These are phyloP conservation scores for Suaeda aralocaspica DNA, from an alignment of 148 eudicot species.

Conservation along the genomic window DNA sequence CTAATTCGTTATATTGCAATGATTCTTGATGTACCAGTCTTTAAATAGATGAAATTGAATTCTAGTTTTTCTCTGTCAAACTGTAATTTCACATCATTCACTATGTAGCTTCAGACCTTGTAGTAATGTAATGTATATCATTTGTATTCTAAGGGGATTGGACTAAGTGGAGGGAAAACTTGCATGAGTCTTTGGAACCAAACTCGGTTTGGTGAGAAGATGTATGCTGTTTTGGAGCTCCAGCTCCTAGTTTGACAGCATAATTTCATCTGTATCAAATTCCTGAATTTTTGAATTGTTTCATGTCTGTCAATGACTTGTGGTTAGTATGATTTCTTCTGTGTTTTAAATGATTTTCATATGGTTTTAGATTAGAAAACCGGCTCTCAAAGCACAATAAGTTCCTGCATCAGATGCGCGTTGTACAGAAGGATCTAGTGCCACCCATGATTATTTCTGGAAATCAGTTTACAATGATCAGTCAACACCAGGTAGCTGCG, in stretches of 20 bases:
- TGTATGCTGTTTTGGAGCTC: background rate
- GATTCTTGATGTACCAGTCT: too few species aligned
- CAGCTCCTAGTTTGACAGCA: background rate
- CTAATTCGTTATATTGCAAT: too few species aligned
- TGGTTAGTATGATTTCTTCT: background rate
- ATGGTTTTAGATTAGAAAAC: conserved; percentile 50
- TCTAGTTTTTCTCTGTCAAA: too few species aligned
- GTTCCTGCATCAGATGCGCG: conserved; percentile 54
- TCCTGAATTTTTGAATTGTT: background rate
- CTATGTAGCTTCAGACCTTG: too few species aligned
- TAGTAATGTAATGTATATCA: too few species aligned
- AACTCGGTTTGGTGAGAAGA: background rate
- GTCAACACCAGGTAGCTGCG: conserved; percentile 92
- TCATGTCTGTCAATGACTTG: background rate
- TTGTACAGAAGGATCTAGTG: conserved; percentile 50
- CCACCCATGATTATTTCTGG: conserved; percentile 76
- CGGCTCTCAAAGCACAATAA: conserved; percentile 52
- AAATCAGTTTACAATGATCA: conserved; percentile 65
- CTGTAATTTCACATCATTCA: too few species aligned
- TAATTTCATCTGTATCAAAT: background rate
- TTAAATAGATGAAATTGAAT: too few species aligned
- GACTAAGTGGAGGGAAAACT: background rate
- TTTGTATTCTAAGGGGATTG: too few species aligned
- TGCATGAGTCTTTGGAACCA: background rate
- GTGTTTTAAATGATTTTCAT: conserved; percentile 7